A percentile compares a stretch with the other conserved stretches of the same genome.
phyloP scores from a whole-genome alignment of 208 protist species.

The Crithidia acanthocephali region DNA sequence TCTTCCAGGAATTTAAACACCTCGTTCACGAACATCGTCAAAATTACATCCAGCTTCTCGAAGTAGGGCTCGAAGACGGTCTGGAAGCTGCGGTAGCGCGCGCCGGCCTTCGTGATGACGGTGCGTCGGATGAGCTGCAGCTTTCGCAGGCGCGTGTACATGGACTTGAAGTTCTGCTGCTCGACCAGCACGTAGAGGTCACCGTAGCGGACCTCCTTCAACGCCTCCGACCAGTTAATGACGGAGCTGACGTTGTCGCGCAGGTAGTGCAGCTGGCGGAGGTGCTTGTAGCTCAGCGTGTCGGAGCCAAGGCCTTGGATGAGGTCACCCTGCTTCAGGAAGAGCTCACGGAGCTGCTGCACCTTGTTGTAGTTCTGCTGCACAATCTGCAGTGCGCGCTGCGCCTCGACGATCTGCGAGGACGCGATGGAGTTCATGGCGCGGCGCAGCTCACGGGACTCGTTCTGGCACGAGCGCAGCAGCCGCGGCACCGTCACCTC shows the following conservation, averaged over 20 bases:
- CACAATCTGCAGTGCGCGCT: slow-evolving; percentile 78
- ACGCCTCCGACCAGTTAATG: slow-evolving; percentile 79
- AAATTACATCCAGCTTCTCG: slow-evolving; percentile 79
- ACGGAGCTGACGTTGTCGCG: slow-evolving; percentile 84
- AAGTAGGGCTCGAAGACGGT: slow-evolving; percentile 90
- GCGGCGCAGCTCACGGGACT: slow-evolving; percentile 77
- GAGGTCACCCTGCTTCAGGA: slow-evolving; percentile 77
- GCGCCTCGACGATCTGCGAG: slow-evolving; percentile 78
- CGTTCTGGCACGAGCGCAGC: slow-evolving; percentile 68
- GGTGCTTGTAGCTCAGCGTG: slow-evolving; percentile 66
- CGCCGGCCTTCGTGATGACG: slow-evolving; percentile 64
- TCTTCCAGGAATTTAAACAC: slow-evolving; percentile 66
- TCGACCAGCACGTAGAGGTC: slow-evolving; percentile 70
- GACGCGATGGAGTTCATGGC: slow-evolving; percentile 84
- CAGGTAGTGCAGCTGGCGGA: slow-evolving; percentile 77
- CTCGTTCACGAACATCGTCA: slow-evolving; percentile 70
- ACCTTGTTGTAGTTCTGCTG: slow-evolving; percentile 65
- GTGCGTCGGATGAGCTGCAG: slow-evolving; percentile 79
- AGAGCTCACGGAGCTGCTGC: slow-evolving; percentile 63
- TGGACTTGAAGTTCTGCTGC: slow-evolving; percentile 54
- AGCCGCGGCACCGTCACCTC: slow-evolving; percentile 80
- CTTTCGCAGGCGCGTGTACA: slow-evolving; percentile 68
- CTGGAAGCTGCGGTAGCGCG: slow-evolving; percentile 64
- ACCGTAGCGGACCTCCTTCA: slow-evolving; percentile 84
- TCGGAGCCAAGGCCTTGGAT: slow-evolving; percentile 76